Evolutionary conservation across 345 rosid genomes (phyloP), one percentile per base, ranked within the genome.

Genomic region (Reutealis trisperma): DNA sequence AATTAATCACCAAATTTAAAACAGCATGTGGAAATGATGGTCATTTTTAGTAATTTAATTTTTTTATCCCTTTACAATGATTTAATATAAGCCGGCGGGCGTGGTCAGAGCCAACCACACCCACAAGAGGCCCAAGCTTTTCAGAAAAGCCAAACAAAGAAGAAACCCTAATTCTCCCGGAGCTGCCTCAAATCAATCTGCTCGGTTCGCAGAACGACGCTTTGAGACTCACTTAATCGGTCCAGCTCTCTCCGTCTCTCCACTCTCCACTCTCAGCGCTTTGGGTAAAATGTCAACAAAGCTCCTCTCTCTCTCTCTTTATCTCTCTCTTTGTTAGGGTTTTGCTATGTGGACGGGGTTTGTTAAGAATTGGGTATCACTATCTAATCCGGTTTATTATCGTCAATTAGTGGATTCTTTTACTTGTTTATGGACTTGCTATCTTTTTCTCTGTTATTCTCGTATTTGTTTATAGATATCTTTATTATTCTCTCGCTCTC

Each of bases 231-330:
- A 37, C 22, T 9, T 18, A 41, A 8, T 37, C 42, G 13, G 47
- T 34, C 47, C 68, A 34, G 14, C 19, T 49, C 19, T 19, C 15
- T 22, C 30, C 24, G 6, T 22, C 32, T n/a, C 19, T 22, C 55
- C 16, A 30, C 32, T n/a, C 19, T 22, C 55, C 16, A 30, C 55
- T 25, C 7, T 22, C 55, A 44, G 22, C 71, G 45, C 32, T 44
- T 67, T 45, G 32, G 71, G 55, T n/a, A 67, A 54, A 67, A n/a
- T 67, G 71, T 67, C 71, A 24, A 13, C 22, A 25, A 21, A 45
- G 71, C 55, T 67, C 54, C 16, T 41, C 25, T 42, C 27, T 64
- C 15, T 44, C 3, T 67, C 2, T 25, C 51, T 13, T 22, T 22
- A 2, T 67, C 4, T 44, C 9, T 16, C 2, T 63, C 2, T 15